These are phyloP conservation scores for Brettanomyces sp. DNA, from an alignment of 805 yeast genomes.

Conservation along the genomic window DNA sequence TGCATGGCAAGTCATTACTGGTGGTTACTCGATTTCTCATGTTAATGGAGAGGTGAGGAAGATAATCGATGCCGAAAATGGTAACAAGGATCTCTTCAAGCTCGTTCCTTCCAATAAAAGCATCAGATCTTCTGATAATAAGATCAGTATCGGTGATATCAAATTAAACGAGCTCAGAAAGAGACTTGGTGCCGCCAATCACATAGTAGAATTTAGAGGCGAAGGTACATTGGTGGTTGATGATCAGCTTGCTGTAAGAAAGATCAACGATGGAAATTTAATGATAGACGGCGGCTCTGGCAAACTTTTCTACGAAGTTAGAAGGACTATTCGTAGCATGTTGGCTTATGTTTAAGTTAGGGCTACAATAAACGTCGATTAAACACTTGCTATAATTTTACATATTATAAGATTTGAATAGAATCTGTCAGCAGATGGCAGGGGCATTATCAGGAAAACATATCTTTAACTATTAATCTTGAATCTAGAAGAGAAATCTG, in stretches of 20 bases:
- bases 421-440: not conserved
- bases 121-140: conserved; percentile 1
- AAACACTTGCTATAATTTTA: conserved; percentile 39
- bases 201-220: conserved; percentile 80
- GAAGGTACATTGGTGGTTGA: conserved; percentile 89
- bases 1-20: conserved; percentile 78
- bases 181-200: conserved; percentile 45
- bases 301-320: conserved; percentile 66
- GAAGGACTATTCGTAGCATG: conserved; percentile 62
- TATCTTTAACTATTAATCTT: not conserved
- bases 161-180: conserved; percentile 71
- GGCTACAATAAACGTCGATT: not conserved
- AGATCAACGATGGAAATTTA: conserved; percentile 75
- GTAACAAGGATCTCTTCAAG: conserved; percentile 3
- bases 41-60: conserved; percentile 54
- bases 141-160: conserved; percentile 73
- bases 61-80: conserved; percentile 7
- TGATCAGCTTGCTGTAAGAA: conserved; percentile 63
- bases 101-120: conserved; percentile 3
- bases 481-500: conserved; percentile 52
- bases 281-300: conserved; percentile 76
- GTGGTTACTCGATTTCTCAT: conserved; percentile 75
- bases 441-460: not conserved
- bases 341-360: conserved; percentile 52
- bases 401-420: conserved; percentile 28